Percentiles rank a stretch among this genome's conserved stretches.
These are phyloP conservation scores for Fusarium fujikuroi DNA, from an alignment of 2,329 filamentous ascomycete species.

Conservation along the genomic window DNA sequence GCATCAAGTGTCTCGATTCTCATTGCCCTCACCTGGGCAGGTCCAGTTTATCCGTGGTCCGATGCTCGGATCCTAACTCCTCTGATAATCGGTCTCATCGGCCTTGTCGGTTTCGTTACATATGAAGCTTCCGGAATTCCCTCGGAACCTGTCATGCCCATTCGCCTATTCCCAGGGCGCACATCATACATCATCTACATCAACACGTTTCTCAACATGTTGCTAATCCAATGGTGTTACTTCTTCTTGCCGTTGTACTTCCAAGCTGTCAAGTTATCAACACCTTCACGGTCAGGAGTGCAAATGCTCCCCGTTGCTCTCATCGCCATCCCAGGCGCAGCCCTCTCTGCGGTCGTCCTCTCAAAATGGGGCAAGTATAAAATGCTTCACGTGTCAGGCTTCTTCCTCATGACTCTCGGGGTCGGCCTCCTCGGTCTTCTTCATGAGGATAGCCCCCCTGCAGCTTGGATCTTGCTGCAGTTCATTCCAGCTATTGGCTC, in stretches of 20 bases:
- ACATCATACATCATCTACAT: slow-evolving; percentile 38
- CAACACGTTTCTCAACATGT: slow-evolving; percentile 38
- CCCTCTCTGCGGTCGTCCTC: slow-evolving; percentile 45
- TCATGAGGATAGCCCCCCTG: slow-evolving; percentile 45
- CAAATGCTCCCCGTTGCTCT: slow-evolving; percentile 48
- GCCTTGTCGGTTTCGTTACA: slow-evolving; percentile 28
- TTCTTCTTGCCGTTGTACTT: slow-evolving; percentile 61
- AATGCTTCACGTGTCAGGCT: slow-evolving; percentile 50
- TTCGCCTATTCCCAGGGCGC: slow-evolving; percentile 37
- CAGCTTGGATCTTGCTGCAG: slow-evolving; percentile 54
- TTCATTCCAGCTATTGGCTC: slow-evolving; percentile 53
- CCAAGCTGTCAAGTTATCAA: slow-evolving; percentile 52
- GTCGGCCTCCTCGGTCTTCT: slow-evolving; percentile 56
- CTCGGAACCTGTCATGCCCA: slow-evolving; percentile 40
- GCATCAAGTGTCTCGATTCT: slow-evolving; percentile 53
- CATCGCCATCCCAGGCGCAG: slow-evolving; percentile 44
- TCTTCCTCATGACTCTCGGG: slow-evolving; percentile 52
- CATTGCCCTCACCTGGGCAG: slow-evolving; percentile 57
- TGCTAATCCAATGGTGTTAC: slow-evolving; percentile 49
- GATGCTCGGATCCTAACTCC: slow-evolving; percentile 53
- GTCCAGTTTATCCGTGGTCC: slow-evolving; percentile 55
- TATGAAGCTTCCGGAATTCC: slow-evolving; percentile 39
- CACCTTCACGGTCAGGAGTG: slow-evolving; percentile 49
- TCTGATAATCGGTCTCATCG: slow-evolving; percentile 47
- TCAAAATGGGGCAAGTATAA: slow-evolving; percentile 49